phyloP scores from a whole-genome alignment of 768 basidiomycete genomes.

The Hericium rajendrae region DNA sequence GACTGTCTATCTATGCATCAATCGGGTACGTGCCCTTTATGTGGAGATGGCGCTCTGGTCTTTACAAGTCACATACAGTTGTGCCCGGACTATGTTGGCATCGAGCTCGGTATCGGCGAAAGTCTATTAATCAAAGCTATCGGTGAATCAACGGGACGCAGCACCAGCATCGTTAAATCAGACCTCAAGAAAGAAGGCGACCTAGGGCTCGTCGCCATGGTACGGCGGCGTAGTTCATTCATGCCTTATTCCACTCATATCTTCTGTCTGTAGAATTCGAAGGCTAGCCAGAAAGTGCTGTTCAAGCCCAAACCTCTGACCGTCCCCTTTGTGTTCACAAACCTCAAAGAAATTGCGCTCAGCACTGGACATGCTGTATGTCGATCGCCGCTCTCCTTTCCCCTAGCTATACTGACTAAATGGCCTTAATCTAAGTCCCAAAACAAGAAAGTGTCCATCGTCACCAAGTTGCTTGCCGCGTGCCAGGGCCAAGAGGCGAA shows the following conservation, averaged over 20 bases:
- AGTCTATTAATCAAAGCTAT: conserved; percentile 92
- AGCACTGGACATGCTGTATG: conserved; percentile 75
- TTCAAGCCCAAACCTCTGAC: conserved; percentile 93
- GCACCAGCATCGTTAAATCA: conserved; percentile 68
- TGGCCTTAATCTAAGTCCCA: conserved; percentile 56
- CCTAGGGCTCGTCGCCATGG: conserved; percentile 90
- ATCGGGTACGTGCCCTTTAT: conserved; percentile 50
- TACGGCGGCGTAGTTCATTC: conserved; percentile 12
- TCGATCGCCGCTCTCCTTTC: not conserved
- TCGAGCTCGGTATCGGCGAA: conserved; percentile 96
- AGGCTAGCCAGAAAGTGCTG: conserved; percentile 85
- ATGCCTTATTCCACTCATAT: not conserved
- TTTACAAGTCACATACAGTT: conserved; percentile 37
- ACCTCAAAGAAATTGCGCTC: conserved; percentile 82
- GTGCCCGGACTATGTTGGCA: conserved; percentile 88
- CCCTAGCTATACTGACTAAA: conserved; percentile 1
- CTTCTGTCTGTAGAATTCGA: conserved; percentile 58
- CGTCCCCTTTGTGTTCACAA: conserved; percentile 82
- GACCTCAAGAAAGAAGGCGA: conserved; percentile 95
- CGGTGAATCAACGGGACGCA: conserved; percentile 89
- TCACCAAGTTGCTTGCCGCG: conserved; percentile 87
- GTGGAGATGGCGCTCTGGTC: not conserved
- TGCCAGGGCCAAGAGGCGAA: conserved; percentile 92
- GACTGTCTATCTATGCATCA: conserved; percentile 93
- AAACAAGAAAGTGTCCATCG: conserved; percentile 88